A percentile compares a stretch with the other conserved stretches of the same genome.
These are phyloP conservation scores for Neohortaea acidophila DNA, from an alignment of 495 filamentous ascomycete genomes.

Conservation along the genomic window DNA sequence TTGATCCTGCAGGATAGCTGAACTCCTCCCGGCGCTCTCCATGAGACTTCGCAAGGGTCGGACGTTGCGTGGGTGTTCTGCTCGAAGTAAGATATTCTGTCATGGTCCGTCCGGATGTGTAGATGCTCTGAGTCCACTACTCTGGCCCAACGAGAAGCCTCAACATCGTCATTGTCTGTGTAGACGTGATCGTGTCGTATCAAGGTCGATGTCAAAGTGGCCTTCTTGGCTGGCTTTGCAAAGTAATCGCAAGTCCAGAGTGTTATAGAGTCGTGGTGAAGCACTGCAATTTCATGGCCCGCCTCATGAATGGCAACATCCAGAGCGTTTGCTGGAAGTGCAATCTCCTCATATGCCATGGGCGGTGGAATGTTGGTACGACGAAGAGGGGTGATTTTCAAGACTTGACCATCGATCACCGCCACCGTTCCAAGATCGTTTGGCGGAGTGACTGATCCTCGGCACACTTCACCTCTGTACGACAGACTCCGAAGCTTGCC, in stretches of 20 bases:
- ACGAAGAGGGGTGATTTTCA: slow-evolving; percentile 77
- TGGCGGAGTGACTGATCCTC: slow-evolving; percentile 53
- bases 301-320: slow-evolving; percentile 61
- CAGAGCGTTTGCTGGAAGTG: slow-evolving; percentile 43
- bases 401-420: slow-evolving; percentile 46
- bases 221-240: slow-evolving; percentile 8
- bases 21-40: neutral
- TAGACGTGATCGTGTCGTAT: neutral
- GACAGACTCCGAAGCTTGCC: slow-evolving; percentile 2
- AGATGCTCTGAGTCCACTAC: no score
- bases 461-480: slow-evolving; percentile 46
- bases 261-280: slow-evolving; percentile 47
- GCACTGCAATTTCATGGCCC: slow-evolving; percentile 52
- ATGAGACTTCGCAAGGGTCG: neutral
- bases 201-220: neutral
- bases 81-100: neutral
- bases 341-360: slow-evolving; percentile 69
- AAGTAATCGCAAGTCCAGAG: slow-evolving; percentile 44
- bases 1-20: neutral
- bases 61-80: neutral
- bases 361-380: slow-evolving; percentile 79
- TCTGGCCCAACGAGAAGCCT: no score
- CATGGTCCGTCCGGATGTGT: neutral
- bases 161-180: no score
- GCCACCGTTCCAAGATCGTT: slow-evolving; percentile 67